These are phyloP conservation scores for Delonix regia DNA, from an alignment of 306 rosid genomes.

Conservation along the genomic window DNA sequence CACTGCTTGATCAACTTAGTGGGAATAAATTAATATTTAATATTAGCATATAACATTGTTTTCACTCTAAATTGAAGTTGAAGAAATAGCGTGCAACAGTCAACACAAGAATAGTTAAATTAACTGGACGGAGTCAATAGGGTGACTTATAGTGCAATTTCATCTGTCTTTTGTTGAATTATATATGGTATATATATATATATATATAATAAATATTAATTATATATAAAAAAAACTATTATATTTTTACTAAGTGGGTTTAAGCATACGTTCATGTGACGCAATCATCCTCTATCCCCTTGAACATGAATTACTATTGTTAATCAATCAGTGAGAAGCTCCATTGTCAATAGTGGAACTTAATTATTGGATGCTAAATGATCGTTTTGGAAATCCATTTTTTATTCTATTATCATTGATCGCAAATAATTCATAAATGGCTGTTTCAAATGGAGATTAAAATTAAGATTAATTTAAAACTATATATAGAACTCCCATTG, in stretches of 20 bases:
- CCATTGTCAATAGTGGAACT: not conserved
- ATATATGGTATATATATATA: not conserved
- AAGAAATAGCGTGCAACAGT: not conserved
- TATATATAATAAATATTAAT: too few relatives aligned
- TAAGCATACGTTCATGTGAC: not conserved
- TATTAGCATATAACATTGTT: not conserved
- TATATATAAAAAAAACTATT: too few relatives aligned
- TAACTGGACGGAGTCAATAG: not conserved
- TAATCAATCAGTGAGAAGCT: not conserved
- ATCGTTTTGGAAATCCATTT: not conserved
- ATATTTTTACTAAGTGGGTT: not conserved
- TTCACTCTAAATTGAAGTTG: not conserved
- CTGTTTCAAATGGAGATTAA: not conserved
- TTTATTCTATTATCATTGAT: not conserved
- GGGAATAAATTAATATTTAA: not conserved
- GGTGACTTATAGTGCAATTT: not conserved
- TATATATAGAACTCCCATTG: not conserved
- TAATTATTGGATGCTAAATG: not conserved
- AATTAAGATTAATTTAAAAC: not conserved
- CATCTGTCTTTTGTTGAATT: not conserved
- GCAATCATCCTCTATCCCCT: not conserved
- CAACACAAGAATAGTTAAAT: not conserved
- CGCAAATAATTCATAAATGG: not conserved
- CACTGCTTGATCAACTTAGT: not conserved
- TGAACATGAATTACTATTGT: not conserved